Evolutionary conservation across 495 filamentous ascomycete species (phyloP), one percentile per base, ranked within the genome.

Genomic region (Lichenothelia convexa): DNA sequence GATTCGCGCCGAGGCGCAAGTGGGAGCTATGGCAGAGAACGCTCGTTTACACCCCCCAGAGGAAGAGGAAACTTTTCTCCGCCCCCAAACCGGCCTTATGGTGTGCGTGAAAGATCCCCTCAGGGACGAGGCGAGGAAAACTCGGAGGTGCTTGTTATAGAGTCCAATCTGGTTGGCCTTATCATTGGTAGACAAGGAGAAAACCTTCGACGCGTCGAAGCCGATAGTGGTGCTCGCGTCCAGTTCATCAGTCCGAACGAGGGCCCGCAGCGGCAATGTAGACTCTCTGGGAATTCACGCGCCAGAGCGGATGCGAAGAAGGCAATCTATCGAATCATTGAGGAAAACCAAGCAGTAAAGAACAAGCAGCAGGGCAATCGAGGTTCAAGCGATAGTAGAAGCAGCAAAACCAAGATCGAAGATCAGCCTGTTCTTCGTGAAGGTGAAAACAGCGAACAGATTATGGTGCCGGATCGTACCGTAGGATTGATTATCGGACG

Each of bases 391-490:
- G 33, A 40, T 9, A 39, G 50, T 13, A 46, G 41, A 9, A 22
- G 39, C 16, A 12, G 33, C 11, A 47, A 39, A 47, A 56, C 45
- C 42, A 60, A 60, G 48, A 50, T 54, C 45, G 53, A 61, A 44
- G 62, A 65, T 34, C 62, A 65, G 35, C 64, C 71, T 27, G 58
- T 67, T 12, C 58, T 77, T 30, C 67, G 74, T 34, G 75, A 75
- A 34, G 74, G 75, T 35, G 81, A 86, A 51, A 74, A 79, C 38
- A 75, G 65, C 39, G 69, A 74, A 31, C 76, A 85, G 55, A 84
- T 89, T 42, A 82, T 87, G 73, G 81, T 89, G 5, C 81, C 81
- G n/a, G 82, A 86, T 56, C 68, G 79, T 40, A 87, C 80, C 2
- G 80, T 87, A 36, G 80, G 80, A 37, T 60, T 87, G 21, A 86